Conservation (phyloP, 768 basidiomycete species). For the Serendipita sp. region DNA sequence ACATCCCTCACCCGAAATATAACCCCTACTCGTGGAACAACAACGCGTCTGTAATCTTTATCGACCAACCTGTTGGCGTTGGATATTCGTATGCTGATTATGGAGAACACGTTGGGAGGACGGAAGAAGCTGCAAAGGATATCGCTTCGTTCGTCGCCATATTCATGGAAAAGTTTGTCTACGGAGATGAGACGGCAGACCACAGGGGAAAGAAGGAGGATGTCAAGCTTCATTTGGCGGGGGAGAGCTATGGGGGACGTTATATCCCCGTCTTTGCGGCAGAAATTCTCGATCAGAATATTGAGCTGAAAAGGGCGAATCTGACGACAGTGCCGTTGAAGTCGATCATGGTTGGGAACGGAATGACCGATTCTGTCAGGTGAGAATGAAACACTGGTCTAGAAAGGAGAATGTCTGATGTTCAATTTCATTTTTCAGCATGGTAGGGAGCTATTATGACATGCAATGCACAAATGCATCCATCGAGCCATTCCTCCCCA, state of each 20-base stretch:
- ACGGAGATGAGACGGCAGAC: slow-evolving; percentile 42
- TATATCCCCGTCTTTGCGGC: slow-evolving; percentile 63
- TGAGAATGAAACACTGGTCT: slow-evolving; percentile 14
- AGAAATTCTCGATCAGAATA: slow-evolving; percentile 60
- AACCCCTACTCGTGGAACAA: slow-evolving; percentile 51
- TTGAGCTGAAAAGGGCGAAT: slow-evolving; percentile 46
- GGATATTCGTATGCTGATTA: slow-evolving; percentile 58
- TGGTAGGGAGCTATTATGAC: slow-evolving; percentile 30
- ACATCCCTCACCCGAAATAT: not conserved
- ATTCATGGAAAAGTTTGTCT: slow-evolving; percentile 63
- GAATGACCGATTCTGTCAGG: slow-evolving; percentile 39
- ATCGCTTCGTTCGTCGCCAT: slow-evolving; percentile 59
- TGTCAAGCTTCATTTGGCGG: slow-evolving; percentile 42
- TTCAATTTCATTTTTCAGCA: slow-evolving; percentile 11
- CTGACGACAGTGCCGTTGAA: slow-evolving; percentile 39
- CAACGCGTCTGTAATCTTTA: slow-evolving; percentile 31
- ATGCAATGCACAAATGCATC: slow-evolving; percentile 40
- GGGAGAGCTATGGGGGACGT: slow-evolving; percentile 56
- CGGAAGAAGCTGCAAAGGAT: slow-evolving; percentile 66
- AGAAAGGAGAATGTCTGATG: slow-evolving; percentile 8
- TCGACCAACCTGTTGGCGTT: slow-evolving; percentile 52
- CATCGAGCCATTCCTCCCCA: slow-evolving; percentile 26
- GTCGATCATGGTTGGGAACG: slow-evolving; percentile 42
- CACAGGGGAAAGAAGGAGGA: not conserved
- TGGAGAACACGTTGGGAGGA: slow-evolving; percentile 51